Conservation (phyloP, 208 protist genomes). For the Wallacemonas sp. region DNA sequence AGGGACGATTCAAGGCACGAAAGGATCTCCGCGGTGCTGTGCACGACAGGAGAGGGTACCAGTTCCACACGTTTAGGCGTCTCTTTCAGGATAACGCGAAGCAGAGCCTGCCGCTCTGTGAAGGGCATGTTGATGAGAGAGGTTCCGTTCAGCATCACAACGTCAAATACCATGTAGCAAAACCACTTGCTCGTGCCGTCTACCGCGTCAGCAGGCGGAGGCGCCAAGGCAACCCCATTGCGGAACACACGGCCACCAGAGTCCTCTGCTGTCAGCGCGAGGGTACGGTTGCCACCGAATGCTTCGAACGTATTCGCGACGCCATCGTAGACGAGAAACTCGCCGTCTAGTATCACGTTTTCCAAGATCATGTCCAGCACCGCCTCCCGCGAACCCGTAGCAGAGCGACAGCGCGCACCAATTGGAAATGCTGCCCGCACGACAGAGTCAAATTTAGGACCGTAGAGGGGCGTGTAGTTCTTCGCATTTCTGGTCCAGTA, state of each 20-base stretch:
- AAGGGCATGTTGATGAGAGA: constrained; percentile 29
- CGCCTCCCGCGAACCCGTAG: background rate
- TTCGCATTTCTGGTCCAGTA: constrained; percentile 66
- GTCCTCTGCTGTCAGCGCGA: constrained; percentile 13
- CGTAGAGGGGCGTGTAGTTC: constrained; percentile 67
- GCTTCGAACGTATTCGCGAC: constrained; percentile 27
- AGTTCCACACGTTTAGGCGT: constrained; percentile 33
- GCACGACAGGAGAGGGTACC: constrained; percentile 22
- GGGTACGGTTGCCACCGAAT: constrained; percentile 55
- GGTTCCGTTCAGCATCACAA: constrained; percentile 47
- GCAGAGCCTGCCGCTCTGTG: constrained; percentile 13
- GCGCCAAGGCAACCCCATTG: background rate
- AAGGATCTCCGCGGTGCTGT: constrained; percentile 31
- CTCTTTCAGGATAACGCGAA: constrained; percentile 21
- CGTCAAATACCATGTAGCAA: constrained; percentile 59
- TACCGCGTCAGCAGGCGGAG: background rate
- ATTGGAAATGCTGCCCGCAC: constrained; percentile 21
- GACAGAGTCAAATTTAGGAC: constrained; percentile 47
- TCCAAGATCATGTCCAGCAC: constrained; percentile 13
- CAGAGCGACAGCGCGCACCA: constrained; percentile 2
- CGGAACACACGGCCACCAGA: constrained; percentile 9
- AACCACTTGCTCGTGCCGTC: constrained; percentile 31
- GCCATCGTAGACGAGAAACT: constrained; percentile 58
- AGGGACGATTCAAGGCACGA: constrained; percentile 30
- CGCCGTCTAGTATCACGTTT: constrained; percentile 72